Base-by-base conservation (phyloP, 257 asterid genomes). In the Agastache rugosa region DNA sequence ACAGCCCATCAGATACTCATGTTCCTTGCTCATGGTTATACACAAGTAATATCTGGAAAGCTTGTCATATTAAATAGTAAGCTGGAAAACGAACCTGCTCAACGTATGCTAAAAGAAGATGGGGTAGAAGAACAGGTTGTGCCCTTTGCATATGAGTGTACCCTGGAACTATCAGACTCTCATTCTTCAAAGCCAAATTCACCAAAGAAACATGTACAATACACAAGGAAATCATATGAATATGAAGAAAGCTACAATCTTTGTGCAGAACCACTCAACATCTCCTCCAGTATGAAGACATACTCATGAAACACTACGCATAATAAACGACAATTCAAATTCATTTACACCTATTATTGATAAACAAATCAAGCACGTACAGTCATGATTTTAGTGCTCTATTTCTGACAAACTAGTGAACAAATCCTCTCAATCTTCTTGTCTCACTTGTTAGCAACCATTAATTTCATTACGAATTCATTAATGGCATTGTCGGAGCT, bases 81-180 rank as follows among this genome's bases (percentile, higher is more conserved):
- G 63, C 47, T 5, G 19, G n/a, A 65, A 72, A 77, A 69, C 78
- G 42, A 23, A 93, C 99, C 97, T 90, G 96, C 82, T 95, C 99
- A 41, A 92, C 88, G 68, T 92, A 95, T 25, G 97, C 96, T 78
- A 95, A 81, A 83, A 95, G 93, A 86, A 87, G 98, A 87, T 95
- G 99, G 29, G 91, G 98, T 81, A 95, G 81, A 73, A 95, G 91
- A 84, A 95, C 90, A 71, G 99, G 99, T 45, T 95, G 99, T 50
- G 99, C 99, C 80, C 99, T 87, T 81, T 92, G 99, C 87, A 95
- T 65, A 87, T 92, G 99, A 67, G 99, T 95, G 77, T 92, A 95
- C 63, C 99, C 99, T 25, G 99, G 99, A 82, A 95, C 96, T 73
- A 95, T 92, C 66, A 95, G 83, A 27, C 85, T 92, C 74, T 92